Evolutionary conservation across 306 rosid genomes (phyloP).

Genomic region (Quercus variabilis): DNA sequence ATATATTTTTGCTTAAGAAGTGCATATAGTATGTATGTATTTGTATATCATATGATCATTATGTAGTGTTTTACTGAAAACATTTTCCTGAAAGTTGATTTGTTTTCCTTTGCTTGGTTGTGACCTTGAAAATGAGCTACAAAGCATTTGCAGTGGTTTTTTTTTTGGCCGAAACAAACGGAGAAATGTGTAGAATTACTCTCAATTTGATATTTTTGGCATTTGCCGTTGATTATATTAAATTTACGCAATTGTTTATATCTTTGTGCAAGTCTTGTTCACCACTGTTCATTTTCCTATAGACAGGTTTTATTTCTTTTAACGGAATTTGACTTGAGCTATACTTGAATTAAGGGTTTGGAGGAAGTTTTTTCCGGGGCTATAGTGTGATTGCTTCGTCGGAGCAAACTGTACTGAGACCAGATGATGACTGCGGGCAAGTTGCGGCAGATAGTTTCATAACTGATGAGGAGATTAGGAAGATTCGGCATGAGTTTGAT

Average conservation of each 20-base stretch:
- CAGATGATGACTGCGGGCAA: slow-evolving; percentile 7
- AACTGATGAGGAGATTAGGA: slow-evolving; percentile 42
- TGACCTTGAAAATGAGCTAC: too few species aligned
- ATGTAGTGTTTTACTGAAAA: too few species aligned
- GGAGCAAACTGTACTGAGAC: slow-evolving; percentile 19
- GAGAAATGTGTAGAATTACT: background rate
- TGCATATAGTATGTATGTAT: too few species aligned
- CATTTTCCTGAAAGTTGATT: too few species aligned
- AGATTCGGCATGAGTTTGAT: slow-evolving; percentile 60
- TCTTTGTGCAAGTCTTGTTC: background rate
- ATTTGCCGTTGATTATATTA: background rate
- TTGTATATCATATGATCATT: too few species aligned
- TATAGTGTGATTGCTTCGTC: slow-evolving; percentile 29
- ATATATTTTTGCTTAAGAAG: too few species aligned
- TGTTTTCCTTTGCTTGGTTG: too few species aligned
- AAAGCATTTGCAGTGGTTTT: too few species aligned
- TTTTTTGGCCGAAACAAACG: too few species aligned
- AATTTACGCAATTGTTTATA: background rate
- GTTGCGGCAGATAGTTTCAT: slow-evolving; percentile 9
- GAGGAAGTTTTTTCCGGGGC: slow-evolving; percentile 37
- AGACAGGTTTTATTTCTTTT: background rate
- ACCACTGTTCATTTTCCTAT: background rate
- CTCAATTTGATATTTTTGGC: background rate
- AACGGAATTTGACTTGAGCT: background rate
- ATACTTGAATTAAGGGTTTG: slow-evolving; percentile 39